Percentiles rank a stretch among this genome's conserved stretches.
These are phyloP conservation scores for Phytophthora constricta DNA, from an alignment of 352 stramenopile genomes.

Conservation along the genomic window DNA sequence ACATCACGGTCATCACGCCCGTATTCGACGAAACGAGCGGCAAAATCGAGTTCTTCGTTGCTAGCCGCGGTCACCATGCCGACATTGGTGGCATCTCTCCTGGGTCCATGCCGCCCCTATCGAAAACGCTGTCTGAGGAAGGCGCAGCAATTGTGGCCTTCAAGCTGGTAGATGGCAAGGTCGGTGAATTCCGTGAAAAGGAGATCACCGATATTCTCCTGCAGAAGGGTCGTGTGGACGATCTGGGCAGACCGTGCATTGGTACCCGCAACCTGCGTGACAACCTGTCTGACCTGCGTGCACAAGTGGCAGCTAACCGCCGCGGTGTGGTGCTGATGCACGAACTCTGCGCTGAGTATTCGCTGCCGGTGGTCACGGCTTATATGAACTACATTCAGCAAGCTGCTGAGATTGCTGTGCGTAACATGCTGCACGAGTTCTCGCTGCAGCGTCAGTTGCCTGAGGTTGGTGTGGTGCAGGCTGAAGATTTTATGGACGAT, in stretches of 20 bases:
- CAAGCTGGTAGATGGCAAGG: slow-evolving; percentile 96
- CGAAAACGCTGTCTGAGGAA: slow-evolving; percentile 96
- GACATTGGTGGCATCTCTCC: slow-evolving; percentile 98
- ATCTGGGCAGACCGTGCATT: slow-evolving; percentile 83
- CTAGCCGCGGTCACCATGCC: slow-evolving; percentile 97
- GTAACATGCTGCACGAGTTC: slow-evolving; percentile 96
- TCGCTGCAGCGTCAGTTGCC: slow-evolving; percentile 78
- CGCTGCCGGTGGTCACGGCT: slow-evolving; percentile 93
- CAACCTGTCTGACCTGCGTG: slow-evolving; percentile 97
- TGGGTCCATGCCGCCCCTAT: slow-evolving; percentile 95
- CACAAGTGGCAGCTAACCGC: slow-evolving; percentile 98
- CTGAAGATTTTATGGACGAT: slow-evolving; percentile 99
- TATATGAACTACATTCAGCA: slow-evolving; percentile 99
- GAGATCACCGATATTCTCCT: slow-evolving; percentile 97
- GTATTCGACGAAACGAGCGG: slow-evolving; percentile 93
- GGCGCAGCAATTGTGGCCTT: slow-evolving; percentile 99
- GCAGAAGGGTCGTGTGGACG: slow-evolving; percentile 86
- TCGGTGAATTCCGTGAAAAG: slow-evolving; percentile 96
- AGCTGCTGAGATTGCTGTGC: slow-evolving; percentile 95
- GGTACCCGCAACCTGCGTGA: slow-evolving; percentile 97
- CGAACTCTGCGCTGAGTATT: slow-evolving; percentile 96
- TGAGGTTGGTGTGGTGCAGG: slow-evolving; percentile 88
- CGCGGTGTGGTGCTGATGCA: slow-evolving; percentile 96
- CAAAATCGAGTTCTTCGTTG: slow-evolving; percentile 98
- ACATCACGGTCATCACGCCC: slow-evolving; percentile 99